Evolutionary conservation across 805 yeast genomes (phyloP).

Genomic region (Barnettozyma siamensis): DNA sequence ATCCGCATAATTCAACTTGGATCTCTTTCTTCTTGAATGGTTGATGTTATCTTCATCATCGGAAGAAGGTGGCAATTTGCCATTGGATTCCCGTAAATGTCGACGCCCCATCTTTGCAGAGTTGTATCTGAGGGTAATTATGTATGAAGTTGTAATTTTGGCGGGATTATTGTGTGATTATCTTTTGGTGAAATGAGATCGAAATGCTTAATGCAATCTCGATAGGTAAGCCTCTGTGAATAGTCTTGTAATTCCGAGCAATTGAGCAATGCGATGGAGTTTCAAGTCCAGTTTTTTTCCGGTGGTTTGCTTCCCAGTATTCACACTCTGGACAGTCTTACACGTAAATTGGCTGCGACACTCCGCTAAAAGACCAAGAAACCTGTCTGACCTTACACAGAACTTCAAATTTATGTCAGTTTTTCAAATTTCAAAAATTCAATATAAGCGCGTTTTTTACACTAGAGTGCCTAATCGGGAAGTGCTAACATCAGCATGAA

Average conservation of each 20-base stretch:
- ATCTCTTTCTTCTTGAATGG: slow-evolving; percentile 29
- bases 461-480: slow-evolving; percentile 6
- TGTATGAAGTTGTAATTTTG: slow-evolving; percentile 8
- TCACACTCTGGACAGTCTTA: too few species aligned
- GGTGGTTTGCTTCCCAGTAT: too few species aligned
- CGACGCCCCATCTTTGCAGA: slow-evolving; percentile 9
- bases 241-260: too few species aligned
- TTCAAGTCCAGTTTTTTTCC: too few species aligned
- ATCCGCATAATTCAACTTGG: slow-evolving; percentile 31
- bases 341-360: too few species aligned
- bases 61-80: slow-evolving; percentile 4
- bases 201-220: background rate
- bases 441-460: background rate
- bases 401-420: too few species aligned
- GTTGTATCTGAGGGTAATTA: slow-evolving; percentile 13
- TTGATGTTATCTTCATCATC: slow-evolving; percentile 21
- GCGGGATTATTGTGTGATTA: background rate
- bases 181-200: too few species aligned
- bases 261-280: too few species aligned
- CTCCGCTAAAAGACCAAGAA: too few species aligned
- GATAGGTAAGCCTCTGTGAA: background rate
- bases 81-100: background rate
- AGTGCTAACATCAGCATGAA: background rate
- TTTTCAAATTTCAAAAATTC: background rate
- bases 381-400: too few species aligned